Evolutionary conservation across 306 rosid species (phyloP), one percentile per base, ranked within the genome.

Genomic region (Echinosophora koreensis): DNA sequence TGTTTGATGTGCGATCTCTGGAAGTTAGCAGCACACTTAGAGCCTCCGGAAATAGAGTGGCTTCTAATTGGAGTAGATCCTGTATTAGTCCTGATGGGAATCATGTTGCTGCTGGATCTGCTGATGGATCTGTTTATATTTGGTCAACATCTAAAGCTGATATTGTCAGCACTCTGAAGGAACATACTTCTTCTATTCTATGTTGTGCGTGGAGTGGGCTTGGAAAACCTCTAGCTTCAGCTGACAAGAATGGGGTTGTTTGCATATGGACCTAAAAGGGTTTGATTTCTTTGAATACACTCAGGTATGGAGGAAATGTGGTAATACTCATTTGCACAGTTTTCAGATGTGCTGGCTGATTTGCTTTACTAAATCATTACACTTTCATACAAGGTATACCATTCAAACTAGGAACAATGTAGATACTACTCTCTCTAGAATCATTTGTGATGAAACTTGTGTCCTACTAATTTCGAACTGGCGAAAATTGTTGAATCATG

Each of bases 51-150:
- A 95, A 88, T 80, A 86, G 90, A 85, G 96, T 91, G 51, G 92
- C 98, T 0, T 91, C 99, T 2, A 95, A 95, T 77, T 95, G 98
- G 98, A 95, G 97, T 82, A 87, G 99, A 42, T 92, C 98, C 7
- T 95, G 99, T 82, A 84, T 95, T 47, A 92, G 99, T 72, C 98
- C 99, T 6, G 99, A 95, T 69, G 97, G 89, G 87, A 89, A 50
- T 77, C 81, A 92, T 14, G 93, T 95, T 7, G 97, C 99, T 18
- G 95, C 97, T 47, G 99, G 99, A n/a, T 95, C 96, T n/a, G 91
- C 89, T 0, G 99, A 95, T 78, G 99, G 99, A 70, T 87, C 88
- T 79, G 92, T 95, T 18, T 83, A 82, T 70, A 89, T 92, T 52
- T 92, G 99, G 99, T 95, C 99, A 18, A 71, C 83, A 38, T 82